These are phyloP conservation scores for Wickerhamomyces sp. DNA, from an alignment of 1,139 yeast species.

Conservation along the genomic window DNA sequence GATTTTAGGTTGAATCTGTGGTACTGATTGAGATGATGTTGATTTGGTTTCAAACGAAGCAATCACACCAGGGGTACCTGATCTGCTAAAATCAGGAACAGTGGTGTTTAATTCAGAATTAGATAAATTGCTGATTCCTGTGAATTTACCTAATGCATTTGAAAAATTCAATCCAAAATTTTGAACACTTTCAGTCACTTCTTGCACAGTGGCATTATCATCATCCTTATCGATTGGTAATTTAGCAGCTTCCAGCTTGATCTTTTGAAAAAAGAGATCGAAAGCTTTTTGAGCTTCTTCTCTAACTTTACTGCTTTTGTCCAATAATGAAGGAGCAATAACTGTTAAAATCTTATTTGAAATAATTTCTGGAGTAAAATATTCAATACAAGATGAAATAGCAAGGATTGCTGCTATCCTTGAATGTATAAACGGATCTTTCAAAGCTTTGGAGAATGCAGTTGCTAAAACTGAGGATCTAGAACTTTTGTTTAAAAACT, in stretches of 20 bases:
- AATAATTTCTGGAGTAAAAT: slow-evolving; percentile 70
- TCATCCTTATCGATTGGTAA: slow-evolving; percentile 48
- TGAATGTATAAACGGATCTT: slow-evolving; percentile 76
- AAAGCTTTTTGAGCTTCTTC: slow-evolving; percentile 66
- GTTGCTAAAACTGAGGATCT: slow-evolving; percentile 75
- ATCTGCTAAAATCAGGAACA: slow-evolving; percentile 17
- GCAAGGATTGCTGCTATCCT: slow-evolving; percentile 78
- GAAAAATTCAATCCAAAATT: slow-evolving; percentile 25
- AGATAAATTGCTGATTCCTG: slow-evolving; percentile 17
- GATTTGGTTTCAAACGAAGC: slow-evolving; percentile 6
- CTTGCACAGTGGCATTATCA: slow-evolving; percentile 16
- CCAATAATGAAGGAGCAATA: slow-evolving; percentile 79
- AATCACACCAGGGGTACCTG: slow-evolving; percentile 16
- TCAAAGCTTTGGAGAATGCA: slow-evolving; percentile 78
- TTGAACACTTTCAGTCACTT: slow-evolving; percentile 24
- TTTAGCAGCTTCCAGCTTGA: slow-evolving; percentile 56
- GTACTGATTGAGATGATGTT: neutral
- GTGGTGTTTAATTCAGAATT: slow-evolving; percentile 13
- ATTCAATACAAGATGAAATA: slow-evolving; percentile 57
- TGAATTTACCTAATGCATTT: slow-evolving; percentile 14
- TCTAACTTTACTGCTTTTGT: slow-evolving; percentile 65
- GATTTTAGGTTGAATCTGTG: slow-evolving; percentile 2
- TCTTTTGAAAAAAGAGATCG: slow-evolving; percentile 57
- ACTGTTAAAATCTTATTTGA: slow-evolving; percentile 83
- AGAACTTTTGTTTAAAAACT: slow-evolving; percentile 53